A percentile compares a stretch with the other conserved stretches of the same genome.
These are phyloP conservation scores for Tirmania nivea DNA, from an alignment of 495 filamentous ascomycete genomes.

Conservation along the genomic window DNA sequence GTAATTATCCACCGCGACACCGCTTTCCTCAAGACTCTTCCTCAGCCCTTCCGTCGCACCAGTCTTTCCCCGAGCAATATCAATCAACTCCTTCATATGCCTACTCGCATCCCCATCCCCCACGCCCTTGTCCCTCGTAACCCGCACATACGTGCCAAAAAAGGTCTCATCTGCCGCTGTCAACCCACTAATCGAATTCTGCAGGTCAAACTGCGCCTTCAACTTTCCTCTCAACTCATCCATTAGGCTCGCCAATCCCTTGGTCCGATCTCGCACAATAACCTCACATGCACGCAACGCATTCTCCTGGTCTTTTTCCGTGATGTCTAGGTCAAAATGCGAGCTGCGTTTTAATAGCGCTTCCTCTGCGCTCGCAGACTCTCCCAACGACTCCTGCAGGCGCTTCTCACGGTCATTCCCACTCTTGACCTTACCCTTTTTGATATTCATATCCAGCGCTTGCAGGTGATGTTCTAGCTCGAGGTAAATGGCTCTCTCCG, in stretches of 20 bases:
- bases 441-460: constrained; percentile 23
- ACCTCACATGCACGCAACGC: constrained; percentile 20
- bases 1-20: not conserved
- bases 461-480: constrained; percentile 27
- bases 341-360: constrained; percentile 29
- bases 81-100: constrained; percentile 2
- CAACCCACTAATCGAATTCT: not conserved
- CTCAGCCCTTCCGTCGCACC: not conserved
- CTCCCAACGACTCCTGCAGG: constrained; percentile 25
- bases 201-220: constrained; percentile 4
- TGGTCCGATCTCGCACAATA: constrained; percentile 18
- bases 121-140: not conserved
- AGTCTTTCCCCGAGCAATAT: not conserved
- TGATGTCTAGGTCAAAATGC: constrained; percentile 21
- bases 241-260: constrained; percentile 19
- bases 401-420: constrained; percentile 23
- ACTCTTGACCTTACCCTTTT: constrained; percentile 19
- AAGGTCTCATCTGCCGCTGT: constrained; percentile 5
- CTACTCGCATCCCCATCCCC: constrained; percentile 1
- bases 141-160: not conserved
- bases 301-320: constrained; percentile 16
- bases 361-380: constrained; percentile 24
- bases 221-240: constrained; percentile 19
- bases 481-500: constrained; percentile 27
- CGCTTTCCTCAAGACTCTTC: not conserved